phyloP scores from a whole-genome alignment of 2,329 filamentous ascomycete genomes.

The Dendryphion nanum region DNA sequence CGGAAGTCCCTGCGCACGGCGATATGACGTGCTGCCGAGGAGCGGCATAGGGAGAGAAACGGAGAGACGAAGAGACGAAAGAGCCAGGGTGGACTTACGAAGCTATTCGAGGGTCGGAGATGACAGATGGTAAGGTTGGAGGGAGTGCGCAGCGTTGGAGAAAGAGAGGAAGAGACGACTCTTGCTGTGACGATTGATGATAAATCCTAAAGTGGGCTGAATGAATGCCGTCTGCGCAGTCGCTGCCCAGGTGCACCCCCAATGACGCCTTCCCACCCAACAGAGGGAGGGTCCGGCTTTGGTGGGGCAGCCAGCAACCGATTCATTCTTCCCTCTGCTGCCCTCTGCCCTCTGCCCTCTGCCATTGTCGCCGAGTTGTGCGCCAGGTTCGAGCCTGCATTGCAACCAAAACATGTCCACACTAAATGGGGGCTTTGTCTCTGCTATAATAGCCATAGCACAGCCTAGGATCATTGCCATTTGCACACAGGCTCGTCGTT shows the following conservation, averaged over 20 bases:
- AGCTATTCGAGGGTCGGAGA: slow-evolving; percentile 2
- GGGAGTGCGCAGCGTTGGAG: not conserved
- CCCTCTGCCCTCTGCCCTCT: too few relatives aligned
- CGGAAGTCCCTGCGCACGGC: slow-evolving; percentile 22
- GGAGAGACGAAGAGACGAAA: not conserved
- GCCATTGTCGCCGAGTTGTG: too few relatives aligned
- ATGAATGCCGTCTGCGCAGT: not conserved
- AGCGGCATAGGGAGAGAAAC: not conserved
- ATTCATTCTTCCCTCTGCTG: too few relatives aligned
- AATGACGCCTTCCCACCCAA: slow-evolving; percentile 2
- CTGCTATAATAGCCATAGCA: too few relatives aligned
- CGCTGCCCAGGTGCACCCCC: not conserved
- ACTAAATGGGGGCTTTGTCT: too few relatives aligned
- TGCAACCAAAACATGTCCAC: too few relatives aligned
- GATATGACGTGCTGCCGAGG: not conserved
- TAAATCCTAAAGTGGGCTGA: slow-evolving; percentile 16
- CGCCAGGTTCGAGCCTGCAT: too few relatives aligned
- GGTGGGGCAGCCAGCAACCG: slow-evolving; percentile 2
- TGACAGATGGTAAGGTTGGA: slow-evolving; percentile 4
- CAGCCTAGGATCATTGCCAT: too few relatives aligned
- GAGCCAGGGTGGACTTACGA: slow-evolving; percentile 26
- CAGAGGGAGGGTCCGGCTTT: not conserved
- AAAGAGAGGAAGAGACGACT: not conserved
- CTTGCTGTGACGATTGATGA: slow-evolving; percentile 20
- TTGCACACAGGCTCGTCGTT: too few relatives aligned